Conservation (phyloP, 2,329 filamentous ascomycete species). For the Colletotrichum ledebouriae region DNA sequence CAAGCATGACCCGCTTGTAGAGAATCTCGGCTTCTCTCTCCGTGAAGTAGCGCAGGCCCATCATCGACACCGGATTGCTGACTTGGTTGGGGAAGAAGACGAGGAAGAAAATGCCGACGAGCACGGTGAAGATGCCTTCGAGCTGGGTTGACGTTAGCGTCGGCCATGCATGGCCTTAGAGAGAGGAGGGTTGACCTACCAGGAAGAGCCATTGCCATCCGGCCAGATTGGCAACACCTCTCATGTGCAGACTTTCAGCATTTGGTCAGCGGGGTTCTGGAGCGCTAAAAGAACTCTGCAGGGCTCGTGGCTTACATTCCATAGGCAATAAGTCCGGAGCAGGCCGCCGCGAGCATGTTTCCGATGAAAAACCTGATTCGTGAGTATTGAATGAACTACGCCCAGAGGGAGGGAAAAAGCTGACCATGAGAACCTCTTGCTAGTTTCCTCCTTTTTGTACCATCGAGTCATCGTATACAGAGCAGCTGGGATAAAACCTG, state of each 20-base stretch:
- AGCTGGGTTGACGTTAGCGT: constrained; percentile 43
- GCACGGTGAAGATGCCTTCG: constrained; percentile 54
- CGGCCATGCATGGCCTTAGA: background rate
- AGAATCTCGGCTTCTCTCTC: constrained; percentile 54
- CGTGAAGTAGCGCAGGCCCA: constrained; percentile 50
- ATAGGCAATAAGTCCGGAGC: constrained; percentile 57
- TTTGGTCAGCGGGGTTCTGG: background rate
- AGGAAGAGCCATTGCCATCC: constrained; percentile 55
- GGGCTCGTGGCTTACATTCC: constrained; percentile 49
- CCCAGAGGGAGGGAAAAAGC: too few relatives aligned
- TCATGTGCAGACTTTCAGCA: constrained; percentile 48
- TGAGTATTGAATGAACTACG: too few relatives aligned
- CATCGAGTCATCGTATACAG: constrained; percentile 62
- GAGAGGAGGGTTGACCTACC: constrained; percentile 28
- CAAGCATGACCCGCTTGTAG: constrained; percentile 49
- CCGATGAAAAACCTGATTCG: constrained; percentile 56
- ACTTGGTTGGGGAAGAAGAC: constrained; percentile 49
- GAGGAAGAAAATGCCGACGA: constrained; percentile 50
- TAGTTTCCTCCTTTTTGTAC: constrained; percentile 62
- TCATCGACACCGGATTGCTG: constrained; percentile 49
- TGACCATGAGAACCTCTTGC: constrained; percentile 56
- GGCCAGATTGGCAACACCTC: constrained; percentile 48
- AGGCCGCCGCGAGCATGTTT: constrained; percentile 57
- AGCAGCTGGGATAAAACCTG: constrained; percentile 61
- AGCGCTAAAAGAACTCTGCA: too few relatives aligned